phyloP scores from a whole-genome alignment of 116 monocot species.

The Cymodocea nodosa region DNA sequence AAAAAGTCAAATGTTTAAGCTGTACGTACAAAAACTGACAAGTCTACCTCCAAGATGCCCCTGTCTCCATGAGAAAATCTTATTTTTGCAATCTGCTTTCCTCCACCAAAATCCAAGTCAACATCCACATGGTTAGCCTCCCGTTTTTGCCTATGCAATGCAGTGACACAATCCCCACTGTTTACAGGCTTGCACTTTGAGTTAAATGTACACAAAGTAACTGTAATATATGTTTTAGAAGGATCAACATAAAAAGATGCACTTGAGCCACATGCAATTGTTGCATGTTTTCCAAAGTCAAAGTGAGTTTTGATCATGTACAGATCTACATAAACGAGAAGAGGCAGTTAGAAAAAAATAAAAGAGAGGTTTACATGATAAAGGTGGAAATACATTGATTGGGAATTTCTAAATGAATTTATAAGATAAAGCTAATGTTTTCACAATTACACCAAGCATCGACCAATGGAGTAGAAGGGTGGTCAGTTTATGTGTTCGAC shows the following conservation, averaged over 20 bases:
- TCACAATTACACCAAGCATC: too few relatives aligned
- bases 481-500: too few relatives aligned
- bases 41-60: constrained; percentile 61
- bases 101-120: constrained; percentile 54
- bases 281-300: constrained; percentile 38
- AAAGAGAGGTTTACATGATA: background rate
- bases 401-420: too few relatives aligned
- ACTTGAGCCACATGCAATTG: constrained; percentile 52
- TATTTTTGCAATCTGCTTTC: constrained; percentile 49
- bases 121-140: constrained; percentile 52
- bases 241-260: constrained; percentile 73
- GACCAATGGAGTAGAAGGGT: too few relatives aligned
- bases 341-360: background rate
- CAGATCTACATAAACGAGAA: constrained; percentile 29
- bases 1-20: background rate
- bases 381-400: too few relatives aligned
- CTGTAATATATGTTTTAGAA: constrained; percentile 31
- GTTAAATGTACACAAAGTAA: constrained; percentile 42
- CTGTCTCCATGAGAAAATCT: constrained; percentile 55
- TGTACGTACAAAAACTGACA: background rate
- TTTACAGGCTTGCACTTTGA: constrained; percentile 60
- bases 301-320: constrained; percentile 4
- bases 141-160: constrained; percentile 43
- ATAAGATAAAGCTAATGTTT: too few relatives aligned
- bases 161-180: constrained; percentile 54